Evolutionary conservation across 305 asterid genomes (phyloP), one percentile per base, ranked within the genome.

Genomic region (Fraxinus ornus): DNA sequence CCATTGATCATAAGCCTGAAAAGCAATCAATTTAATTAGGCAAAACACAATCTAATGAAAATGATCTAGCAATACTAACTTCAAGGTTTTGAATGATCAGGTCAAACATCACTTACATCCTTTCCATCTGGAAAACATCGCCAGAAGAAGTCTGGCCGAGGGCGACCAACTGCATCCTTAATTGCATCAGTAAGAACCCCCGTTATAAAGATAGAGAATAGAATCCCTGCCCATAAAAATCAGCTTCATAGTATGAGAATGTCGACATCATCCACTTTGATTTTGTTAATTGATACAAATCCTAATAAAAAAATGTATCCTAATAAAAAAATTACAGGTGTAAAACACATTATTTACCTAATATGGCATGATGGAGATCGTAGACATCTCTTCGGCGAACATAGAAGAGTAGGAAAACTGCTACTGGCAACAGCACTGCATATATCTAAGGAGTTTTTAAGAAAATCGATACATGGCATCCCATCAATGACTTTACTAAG

Each of bases 91-190:
- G 12, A 76, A 70, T 22, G 79, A 81, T 64, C 13, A 32, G 57
- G 76, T 75, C 79, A 41, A 74, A 78, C 80, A 82, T 47, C 78
- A 80, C 96, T 81, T 85, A 90, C 97, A 80, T 92, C 98, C 78
- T 80, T 88, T 79, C 98, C 97, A 88, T 93, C 95, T 32, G 98
- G 98, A 86, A 95, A 95, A 89, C 98, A 95, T 77, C 97, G 91
- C 98, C 98, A 93, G 76, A 95, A 95, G 90, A 93, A 95, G 89
- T 93, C 93, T 22, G 98, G 98, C 73, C 98, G 92, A 83, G 98
- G 98, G 64, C 97, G 91, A 62, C 98, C 98, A 66, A 91, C 97
- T 47, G 97, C 91, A 85, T 86, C 91, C 89, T 95, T 93, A 83
- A 92, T 88, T 66, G 91, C 90, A 79, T 87, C 93, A 52, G 97